Evolutionary conservation across 1,139 yeast species (phyloP).

Genomic region (Nakaseomyces delphensis): DNA sequence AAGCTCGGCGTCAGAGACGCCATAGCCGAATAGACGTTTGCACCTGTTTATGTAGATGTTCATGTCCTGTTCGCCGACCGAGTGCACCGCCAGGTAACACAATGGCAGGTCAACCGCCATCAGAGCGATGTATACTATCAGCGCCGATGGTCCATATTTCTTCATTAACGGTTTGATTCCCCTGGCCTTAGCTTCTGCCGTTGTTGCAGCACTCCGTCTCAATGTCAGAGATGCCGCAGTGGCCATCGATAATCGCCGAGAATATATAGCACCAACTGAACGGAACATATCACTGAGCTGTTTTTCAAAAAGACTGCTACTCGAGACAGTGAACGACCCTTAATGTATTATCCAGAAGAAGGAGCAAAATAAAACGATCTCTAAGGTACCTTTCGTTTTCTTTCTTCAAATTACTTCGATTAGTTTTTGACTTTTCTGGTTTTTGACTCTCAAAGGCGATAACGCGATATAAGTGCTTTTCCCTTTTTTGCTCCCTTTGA

Average conservation of each 20-base stretch:
- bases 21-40: slow-evolving; percentile 53
- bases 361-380: too few species aligned
- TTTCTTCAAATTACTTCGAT: too few species aligned
- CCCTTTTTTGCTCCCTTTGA: too few species aligned
- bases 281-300: background rate
- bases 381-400: too few species aligned
- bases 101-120: slow-evolving; percentile 72
- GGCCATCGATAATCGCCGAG: background rate
- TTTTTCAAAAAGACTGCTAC: background rate
- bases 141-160: slow-evolving; percentile 85
- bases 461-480: too few species aligned
- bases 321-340: too few species aligned
- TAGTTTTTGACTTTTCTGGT: too few species aligned
- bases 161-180: slow-evolving; percentile 54
- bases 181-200: slow-evolving; percentile 10
- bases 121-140: slow-evolving; percentile 71
- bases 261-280: slow-evolving; percentile 1
- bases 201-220: background rate
- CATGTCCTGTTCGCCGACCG: slow-evolving; percentile 75
- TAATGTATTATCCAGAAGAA: too few species aligned
- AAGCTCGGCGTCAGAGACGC: slow-evolving; percentile 33
- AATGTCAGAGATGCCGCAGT: background rate
- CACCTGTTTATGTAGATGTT: slow-evolving; percentile 54
- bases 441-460: too few species aligned
- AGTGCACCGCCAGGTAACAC: slow-evolving; percentile 74